Base-by-base conservation (phyloP, 1,284 basidiomycete species). In the Malassezia sp. region DNA sequence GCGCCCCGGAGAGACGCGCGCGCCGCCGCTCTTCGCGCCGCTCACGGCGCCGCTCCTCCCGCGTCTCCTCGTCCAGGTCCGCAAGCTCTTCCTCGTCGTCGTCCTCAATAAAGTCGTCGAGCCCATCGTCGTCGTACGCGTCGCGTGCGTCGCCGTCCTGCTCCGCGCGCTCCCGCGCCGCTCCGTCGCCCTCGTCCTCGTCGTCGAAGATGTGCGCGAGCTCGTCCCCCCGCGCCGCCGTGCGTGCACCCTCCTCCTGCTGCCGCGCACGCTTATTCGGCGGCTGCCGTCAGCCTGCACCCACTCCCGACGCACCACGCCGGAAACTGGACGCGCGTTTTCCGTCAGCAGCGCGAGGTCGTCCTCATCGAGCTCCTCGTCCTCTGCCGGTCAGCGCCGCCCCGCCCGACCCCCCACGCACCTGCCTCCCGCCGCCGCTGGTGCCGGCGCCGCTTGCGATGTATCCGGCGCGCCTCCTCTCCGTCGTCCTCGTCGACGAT, bases 311-410 rank as follows among this genome's bases (percentile, higher is more conserved):
- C n/a, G n/a, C 3, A 6, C 27, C 2, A 5, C 34, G 17, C 24
- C 24, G 11, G 23, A 11, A 3, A 14, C 31, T 1, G 46, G 77
- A 8, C 91, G 89, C 3, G 87, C 88, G 61, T 96, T 97, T 75
- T 97, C 93, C 64, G 86, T 85, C 18, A 97, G 71, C 8, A 97
- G 77, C 42, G 91, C 90, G 43, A 97, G 73, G 67, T 97, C 93
- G 63, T 97, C 93, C 44, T 96, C 91, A 57, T 93, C 89, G 34
- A 95, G 74, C n/a, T 76, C 74, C 24, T 75, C 84, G 49, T 82
- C 80, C 22, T 82, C 71, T 49, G n/a, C n/a, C n/a, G n/a, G n/a
- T n/a, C n/a, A n/a, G n/a, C n/a, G n/a, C n/a, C n/a, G 71, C 54
- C 33, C 49, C 51, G 26, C 12, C 7, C 26, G 26, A 6, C 7